These are phyloP conservation scores for Acanthamoeba royreba DNA, from an alignment of 208 protist species.

Conservation along the genomic window DNA sequence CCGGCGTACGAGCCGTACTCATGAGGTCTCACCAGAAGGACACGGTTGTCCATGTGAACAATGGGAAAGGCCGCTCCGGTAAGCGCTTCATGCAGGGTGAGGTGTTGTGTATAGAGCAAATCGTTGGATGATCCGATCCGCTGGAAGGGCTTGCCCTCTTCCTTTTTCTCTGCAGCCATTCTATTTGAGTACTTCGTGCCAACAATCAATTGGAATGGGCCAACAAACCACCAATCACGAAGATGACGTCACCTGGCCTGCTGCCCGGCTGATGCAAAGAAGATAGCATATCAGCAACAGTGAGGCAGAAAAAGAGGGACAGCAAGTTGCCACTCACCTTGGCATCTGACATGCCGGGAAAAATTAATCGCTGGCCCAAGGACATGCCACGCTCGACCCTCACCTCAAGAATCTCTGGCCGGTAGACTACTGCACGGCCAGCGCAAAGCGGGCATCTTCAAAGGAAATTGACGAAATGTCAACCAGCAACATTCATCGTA, in stretches of 20 bases:
- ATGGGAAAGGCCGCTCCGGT: neutral
- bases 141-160: neutral
- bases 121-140: neutral
- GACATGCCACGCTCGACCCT: neutral
- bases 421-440: neutral
- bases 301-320: neutral
- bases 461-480: neutral
- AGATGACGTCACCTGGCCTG: neutral
- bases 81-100: slow-evolving; percentile 35
- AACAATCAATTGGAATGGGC: neutral
- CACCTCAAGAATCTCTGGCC: neutral
- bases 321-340: neutral
- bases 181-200: neutral
- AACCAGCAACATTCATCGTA: neutral
- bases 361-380: neutral
- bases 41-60: slow-evolving; percentile 15
- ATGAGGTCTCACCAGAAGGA: neutral
- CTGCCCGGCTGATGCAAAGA: neutral
- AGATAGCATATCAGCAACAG: neutral
- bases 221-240: neutral
- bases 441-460: neutral
- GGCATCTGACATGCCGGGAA: neutral
- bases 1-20: neutral
- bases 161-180: neutral
- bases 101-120: neutral